Evolutionary conservation across 495 filamentous ascomycete species (phyloP), one percentile per base, ranked within the genome.

Genomic region (Talaromyces ruber): DNA sequence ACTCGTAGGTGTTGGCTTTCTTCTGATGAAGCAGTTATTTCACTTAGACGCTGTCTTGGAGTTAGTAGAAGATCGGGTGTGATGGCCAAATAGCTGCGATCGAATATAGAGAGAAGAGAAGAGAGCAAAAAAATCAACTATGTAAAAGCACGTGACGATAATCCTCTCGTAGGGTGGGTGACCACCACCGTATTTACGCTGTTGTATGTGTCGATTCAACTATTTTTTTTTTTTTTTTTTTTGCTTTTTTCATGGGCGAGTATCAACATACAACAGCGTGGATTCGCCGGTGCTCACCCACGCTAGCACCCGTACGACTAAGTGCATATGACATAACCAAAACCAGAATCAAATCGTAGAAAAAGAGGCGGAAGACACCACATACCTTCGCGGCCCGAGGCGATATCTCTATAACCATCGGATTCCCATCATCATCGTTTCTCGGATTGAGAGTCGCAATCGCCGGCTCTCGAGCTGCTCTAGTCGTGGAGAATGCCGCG

Each of bases 341-440:
- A 3, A 37, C 32, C 56, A 25, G 30, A 8, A 16, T 4, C 34
- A 14, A 39, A 2, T 0, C 16, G 34, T 24, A 53, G 56, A 62
- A 53, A 39, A 14, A 63, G 21, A 29, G 16, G 12, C 54, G 43
- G 62, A 47, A 53, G 55, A 29, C 6, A 25, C 1, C 60, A 77
- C 82, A 62, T 82, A 93, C 91, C 72, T 88, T 84, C 30, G 89
- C 82, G 25, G 94, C 94, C 47, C 92, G 82, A 18, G 86, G 82
- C 1, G 92, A 94, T 59, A 97, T 93, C 58, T 84, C 83, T 28
- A 97, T 79, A 66, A 75, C 77, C 84, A 96, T 90, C 43, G 87
- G 79, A 43, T 92, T 87, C n/a, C 93, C 93, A 47, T 91, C 83
- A 7, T 92, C 89, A 69, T 88, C 86, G 37, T 79, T 78, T 61